phyloP scores from a whole-genome alignment of 495 filamentous ascomycete species.

The Xylaria longipes region DNA sequence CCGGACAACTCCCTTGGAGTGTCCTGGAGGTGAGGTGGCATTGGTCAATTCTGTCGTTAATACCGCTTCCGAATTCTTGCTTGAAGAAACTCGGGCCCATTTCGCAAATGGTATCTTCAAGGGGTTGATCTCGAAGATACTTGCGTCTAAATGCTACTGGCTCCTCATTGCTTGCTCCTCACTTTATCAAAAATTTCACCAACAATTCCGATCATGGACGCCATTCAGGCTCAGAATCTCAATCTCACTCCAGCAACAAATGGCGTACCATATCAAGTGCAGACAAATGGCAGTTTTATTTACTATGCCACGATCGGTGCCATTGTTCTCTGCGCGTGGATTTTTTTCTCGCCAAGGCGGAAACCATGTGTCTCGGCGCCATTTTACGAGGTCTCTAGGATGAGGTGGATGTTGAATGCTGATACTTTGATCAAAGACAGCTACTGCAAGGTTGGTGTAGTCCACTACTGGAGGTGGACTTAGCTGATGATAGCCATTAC shows the following conservation, averaged over 20 bases:
- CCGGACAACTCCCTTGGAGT: neutral
- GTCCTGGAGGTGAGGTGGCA: slow-evolving; percentile 4
- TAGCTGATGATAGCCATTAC: neutral
- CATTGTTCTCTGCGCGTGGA: slow-evolving; percentile 38
- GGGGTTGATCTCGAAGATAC: neutral
- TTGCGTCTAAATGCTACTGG: neutral
- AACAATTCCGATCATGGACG: slow-evolving; percentile 26
- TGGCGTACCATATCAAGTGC: slow-evolving; percentile 28
- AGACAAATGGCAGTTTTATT: slow-evolving; percentile 32
- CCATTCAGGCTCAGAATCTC: slow-evolving; percentile 27
- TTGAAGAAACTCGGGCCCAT: neutral
- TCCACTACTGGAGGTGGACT: neutral
- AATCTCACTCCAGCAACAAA: slow-evolving; percentile 33
- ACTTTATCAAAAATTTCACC: neutral
- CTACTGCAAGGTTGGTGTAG: slow-evolving; percentile 40
- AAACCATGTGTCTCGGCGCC: slow-evolving; percentile 35
- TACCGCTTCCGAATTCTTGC: neutral
- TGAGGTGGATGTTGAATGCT: slow-evolving; percentile 48
- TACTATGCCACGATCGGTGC: slow-evolving; percentile 40
- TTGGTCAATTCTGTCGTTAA: neutral
- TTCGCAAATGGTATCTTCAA: slow-evolving; percentile 10
- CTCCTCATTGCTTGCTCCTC: neutral
- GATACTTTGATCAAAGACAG: slow-evolving; percentile 42
- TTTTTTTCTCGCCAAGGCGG: slow-evolving; percentile 33
- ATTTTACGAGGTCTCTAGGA: slow-evolving; percentile 41